phyloP scores from a whole-genome alignment of 1,284 basidiomycete species.

The Ceratobasidium papillatum region DNA sequence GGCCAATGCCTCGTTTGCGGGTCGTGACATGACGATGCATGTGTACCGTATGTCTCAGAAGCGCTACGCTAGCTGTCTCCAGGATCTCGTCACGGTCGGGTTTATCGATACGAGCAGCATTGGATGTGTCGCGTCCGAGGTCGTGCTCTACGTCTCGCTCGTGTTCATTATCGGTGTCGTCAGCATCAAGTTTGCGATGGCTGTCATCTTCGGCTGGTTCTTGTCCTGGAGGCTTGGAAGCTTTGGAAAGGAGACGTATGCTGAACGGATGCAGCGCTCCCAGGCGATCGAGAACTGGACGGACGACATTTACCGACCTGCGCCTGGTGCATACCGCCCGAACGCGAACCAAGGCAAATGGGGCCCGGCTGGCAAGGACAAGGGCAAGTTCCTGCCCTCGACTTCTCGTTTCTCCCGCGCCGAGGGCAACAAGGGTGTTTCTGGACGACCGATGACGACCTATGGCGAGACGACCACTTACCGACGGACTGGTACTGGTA shows the following conservation, averaged over 20 bases:
- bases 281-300: slow-evolving; percentile 97
- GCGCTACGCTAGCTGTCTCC: slow-evolving; percentile 80
- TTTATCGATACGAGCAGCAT: slow-evolving; percentile 95
- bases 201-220: slow-evolving; percentile 97
- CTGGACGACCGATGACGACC: slow-evolving; percentile 71
- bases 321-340: slow-evolving; percentile 90
- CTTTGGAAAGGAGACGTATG: slow-evolving; percentile 93
- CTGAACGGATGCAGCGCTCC: slow-evolving; percentile 86
- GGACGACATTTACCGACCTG: slow-evolving; percentile 94
- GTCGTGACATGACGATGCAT: slow-evolving; percentile 86
- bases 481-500: slow-evolving; percentile 11
- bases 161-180: slow-evolving; percentile 99
- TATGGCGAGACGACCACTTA: slow-evolving; percentile 62
- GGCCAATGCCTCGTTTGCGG: slow-evolving; percentile 74
- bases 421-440: slow-evolving; percentile 70
- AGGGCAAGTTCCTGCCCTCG: slow-evolving; percentile 78
- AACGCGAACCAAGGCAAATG: slow-evolving; percentile 75
- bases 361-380: slow-evolving; percentile 59
- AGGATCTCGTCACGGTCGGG: slow-evolving; percentile 87
- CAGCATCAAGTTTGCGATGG: slow-evolving; percentile 94
- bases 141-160: slow-evolving; percentile 94
- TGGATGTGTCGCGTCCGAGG: slow-evolving; percentile 93
- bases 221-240: slow-evolving; percentile 93
- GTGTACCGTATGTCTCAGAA: slow-evolving; percentile 73
- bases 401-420: slow-evolving; percentile 87